Conservation (phyloP, 805 yeast genomes). For the Huiozyma naganishii region DNA sequence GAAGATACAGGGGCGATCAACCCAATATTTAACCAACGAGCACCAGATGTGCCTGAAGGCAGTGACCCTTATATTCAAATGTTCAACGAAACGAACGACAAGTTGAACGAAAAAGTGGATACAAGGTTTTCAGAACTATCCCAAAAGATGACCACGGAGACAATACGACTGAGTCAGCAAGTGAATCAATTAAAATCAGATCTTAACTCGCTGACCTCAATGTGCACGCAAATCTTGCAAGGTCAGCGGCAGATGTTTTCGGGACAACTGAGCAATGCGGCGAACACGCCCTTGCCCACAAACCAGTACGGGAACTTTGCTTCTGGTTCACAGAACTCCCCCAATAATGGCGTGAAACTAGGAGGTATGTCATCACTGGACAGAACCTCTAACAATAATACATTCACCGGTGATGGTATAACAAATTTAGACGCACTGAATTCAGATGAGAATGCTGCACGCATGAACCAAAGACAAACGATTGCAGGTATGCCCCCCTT, state of each 20-base stretch:
- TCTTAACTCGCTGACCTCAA: slow-evolving; percentile 14
- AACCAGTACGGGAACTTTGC: no score
- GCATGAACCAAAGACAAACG: no score
- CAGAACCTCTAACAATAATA: not conserved
- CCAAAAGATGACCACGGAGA: slow-evolving; percentile 22
- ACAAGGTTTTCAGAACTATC: slow-evolving; percentile 14
- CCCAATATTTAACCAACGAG: no score
- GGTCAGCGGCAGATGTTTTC: slow-evolving; percentile 15
- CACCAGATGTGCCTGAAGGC: no score
- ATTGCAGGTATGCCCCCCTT: not conserved
- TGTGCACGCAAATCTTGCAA: slow-evolving; percentile 21
- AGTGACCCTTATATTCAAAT: no score
- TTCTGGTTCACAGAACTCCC: not conserved
- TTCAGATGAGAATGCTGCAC: no score
- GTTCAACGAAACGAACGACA: no score
- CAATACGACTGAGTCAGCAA: slow-evolving; percentile 23
- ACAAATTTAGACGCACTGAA: no score
- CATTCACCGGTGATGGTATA: no score
- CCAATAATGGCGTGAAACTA: not conserved
- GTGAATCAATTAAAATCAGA: slow-evolving; percentile 21
- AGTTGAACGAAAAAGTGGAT: not conserved
- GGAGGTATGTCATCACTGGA: not conserved
- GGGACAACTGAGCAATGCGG: slow-evolving; percentile 1
- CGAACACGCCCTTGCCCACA: not conserved
- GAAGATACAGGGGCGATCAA: not conserved